Percentiles rank a stretch among this genome's conserved stretches.
Conservation (phyloP, 2,329 filamentous ascomycete genomes). For the Hirsutella thompsonii region DNA sequence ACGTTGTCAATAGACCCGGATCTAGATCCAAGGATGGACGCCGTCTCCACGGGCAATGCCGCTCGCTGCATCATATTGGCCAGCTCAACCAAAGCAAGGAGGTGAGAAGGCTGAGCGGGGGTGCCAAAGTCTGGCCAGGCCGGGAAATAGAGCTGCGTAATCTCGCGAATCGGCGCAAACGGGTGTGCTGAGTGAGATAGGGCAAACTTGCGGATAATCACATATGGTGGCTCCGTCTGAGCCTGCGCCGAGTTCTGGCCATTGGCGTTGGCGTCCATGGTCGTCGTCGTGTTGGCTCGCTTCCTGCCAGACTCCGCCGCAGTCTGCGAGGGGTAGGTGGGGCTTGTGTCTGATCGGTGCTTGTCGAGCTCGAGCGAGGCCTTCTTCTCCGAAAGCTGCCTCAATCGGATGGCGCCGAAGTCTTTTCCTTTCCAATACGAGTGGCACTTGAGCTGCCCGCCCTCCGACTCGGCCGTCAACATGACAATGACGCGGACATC, state of each 20-base stretch:
- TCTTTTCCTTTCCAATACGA: constrained; percentile 76
- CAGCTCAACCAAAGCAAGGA: constrained; percentile 81
- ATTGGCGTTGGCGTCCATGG: constrained; percentile 20
- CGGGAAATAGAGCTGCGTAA: constrained; percentile 88
- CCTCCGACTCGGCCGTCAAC: constrained; percentile 88
- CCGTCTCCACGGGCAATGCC: constrained; percentile 33
- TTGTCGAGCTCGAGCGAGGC: constrained; percentile 62
- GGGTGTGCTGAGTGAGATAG: constrained; percentile 65
- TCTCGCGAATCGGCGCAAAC: constrained; percentile 77
- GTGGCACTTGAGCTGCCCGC: constrained; percentile 88
- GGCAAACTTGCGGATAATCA: constrained; percentile 77
- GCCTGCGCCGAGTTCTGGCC: constrained; percentile 10
- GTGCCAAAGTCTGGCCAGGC: constrained; percentile 97
- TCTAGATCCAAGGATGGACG: constrained; percentile 19
- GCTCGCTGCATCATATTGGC: constrained; percentile 61
- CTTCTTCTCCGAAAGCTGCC: constrained; percentile 67
- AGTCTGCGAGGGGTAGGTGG: constrained; percentile 9
- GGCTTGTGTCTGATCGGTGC: constrained; percentile 26
- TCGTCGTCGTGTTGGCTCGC: constrained; percentile 41
- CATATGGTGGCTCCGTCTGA: constrained; percentile 52
- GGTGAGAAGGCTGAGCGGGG: constrained; percentile 74
- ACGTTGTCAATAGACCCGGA: constrained; percentile 13
- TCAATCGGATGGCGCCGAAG: constrained; percentile 67
- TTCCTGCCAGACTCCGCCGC: constrained; percentile 29
- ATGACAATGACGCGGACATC: constrained; percentile 92